Percentiles rank a stretch among this genome's conserved stretches.
phyloP scores from a whole-genome alignment of 2,329 filamentous ascomycete species.

The Sclerotinia glacialis region DNA sequence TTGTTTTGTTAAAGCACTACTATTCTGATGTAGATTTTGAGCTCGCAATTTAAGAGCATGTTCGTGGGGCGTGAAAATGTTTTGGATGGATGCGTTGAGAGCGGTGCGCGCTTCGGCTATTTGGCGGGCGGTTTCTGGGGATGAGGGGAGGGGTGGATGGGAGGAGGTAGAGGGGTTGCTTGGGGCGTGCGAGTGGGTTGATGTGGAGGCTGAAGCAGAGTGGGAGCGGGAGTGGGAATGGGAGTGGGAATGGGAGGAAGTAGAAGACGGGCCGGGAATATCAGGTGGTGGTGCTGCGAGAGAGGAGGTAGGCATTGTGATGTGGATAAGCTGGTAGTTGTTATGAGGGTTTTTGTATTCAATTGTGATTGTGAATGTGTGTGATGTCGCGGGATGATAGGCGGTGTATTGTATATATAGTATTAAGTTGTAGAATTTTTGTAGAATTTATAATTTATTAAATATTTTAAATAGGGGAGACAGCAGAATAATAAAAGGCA shows the following conservation, averaged over 20 bases:
- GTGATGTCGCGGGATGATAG: background rate
- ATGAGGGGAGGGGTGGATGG: conserved; percentile 25
- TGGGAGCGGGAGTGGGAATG: background rate
- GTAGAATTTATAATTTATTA: background rate
- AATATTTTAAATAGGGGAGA: background rate
- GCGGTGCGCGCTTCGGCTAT: conserved; percentile 57
- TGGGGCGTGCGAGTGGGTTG: conserved; percentile 15
- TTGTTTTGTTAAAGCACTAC: conserved; percentile 62
- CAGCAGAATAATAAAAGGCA: background rate
- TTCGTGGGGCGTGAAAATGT: conserved; percentile 67
- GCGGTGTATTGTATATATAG: conserved; percentile 13
- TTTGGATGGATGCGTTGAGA: conserved; percentile 51
- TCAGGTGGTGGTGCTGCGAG: conserved; percentile 7
- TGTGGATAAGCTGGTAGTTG: background rate
- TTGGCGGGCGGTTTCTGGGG: conserved; percentile 36
- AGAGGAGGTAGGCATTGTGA: conserved; percentile 19
- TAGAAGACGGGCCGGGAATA: background rate
- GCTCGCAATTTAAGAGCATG: conserved; percentile 66
- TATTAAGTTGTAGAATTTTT: background rate
- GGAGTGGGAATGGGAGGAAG: background rate
- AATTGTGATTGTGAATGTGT: background rate
- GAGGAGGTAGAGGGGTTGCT: conserved; percentile 13
- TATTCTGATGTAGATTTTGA: conserved; percentile 66
- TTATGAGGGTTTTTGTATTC: background rate
- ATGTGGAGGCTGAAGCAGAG: conserved; percentile 12